phyloP scores from a whole-genome alignment of 805 yeast species.

The Monosporozyma solicola region DNA sequence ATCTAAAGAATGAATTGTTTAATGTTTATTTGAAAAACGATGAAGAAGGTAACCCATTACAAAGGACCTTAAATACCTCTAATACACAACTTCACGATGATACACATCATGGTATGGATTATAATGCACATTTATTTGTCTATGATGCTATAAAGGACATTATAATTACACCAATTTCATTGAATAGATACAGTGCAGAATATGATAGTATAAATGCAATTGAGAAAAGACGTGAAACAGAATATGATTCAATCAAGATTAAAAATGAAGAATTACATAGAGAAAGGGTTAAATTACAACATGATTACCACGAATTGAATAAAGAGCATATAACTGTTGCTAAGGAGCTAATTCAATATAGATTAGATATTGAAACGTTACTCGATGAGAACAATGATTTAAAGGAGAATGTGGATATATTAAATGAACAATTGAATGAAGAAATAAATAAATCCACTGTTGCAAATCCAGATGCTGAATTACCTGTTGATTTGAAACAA shows the following conservation, averaged over 20 bases:
- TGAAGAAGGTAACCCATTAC: conserved; percentile 8
- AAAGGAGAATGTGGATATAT: conserved; percentile 37
- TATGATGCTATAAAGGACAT: conserved; percentile 62
- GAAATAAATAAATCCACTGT: conserved; percentile 24
- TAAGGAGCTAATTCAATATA: conserved; percentile 74
- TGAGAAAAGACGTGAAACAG: conserved; percentile 54
- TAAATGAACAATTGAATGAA: conserved; percentile 34
- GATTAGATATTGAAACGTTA: conserved; percentile 65
- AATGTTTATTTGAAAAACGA: conserved; percentile 47
- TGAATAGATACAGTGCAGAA: conserved; percentile 65
- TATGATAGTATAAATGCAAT: conserved; percentile 60
- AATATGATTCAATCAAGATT: conserved; percentile 54
- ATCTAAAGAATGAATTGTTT: conserved; percentile 71
- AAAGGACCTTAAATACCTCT: conserved; percentile 2
- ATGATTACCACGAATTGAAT: conserved; percentile 58
- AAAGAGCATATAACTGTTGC: conserved; percentile 81
- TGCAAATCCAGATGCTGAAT: conserved; percentile 29
- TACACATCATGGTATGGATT: conserved; percentile 27
- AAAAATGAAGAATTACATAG: conserved; percentile 65
- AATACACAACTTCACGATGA: conserved; percentile 1
- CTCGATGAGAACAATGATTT: conserved; percentile 66
- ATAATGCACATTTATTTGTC: conserved; percentile 67
- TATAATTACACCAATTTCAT: conserved; percentile 60
- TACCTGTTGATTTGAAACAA: conserved; percentile 36
- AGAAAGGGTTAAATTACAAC: conserved; percentile 65